Base-by-base conservation (phyloP, 176 grass and related monocot genomes). In the Zea luxurians region DNA sequence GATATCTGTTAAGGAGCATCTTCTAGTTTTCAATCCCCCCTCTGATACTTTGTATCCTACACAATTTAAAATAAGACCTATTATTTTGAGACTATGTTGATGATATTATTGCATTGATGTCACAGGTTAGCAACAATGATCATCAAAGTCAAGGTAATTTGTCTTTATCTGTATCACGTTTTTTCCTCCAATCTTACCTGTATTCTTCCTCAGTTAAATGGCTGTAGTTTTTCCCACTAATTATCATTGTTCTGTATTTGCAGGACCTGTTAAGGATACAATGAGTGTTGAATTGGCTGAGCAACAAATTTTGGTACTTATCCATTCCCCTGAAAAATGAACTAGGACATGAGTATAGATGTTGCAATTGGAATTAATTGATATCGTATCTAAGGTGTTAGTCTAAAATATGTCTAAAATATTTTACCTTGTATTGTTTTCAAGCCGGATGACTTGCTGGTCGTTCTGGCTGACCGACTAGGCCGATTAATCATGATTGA, bases 231-330 rank as follows among this genome's bases (percentile, higher is more conserved):
- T 77, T 86, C 13, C 17, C 16, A 57, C 21, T 61, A 37, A 8
- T 71, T 82, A 10, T 65, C 46, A 64, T 62, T 64, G 20, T 12
- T 5, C 63, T 87, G 34, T 75, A 50, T 73, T 93, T 87, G 59
- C 86, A 99, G 96, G 73, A 85, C 64, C 78, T 78, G 68, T 60
- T 46, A 93, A 93, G 64, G 90, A 99, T 61, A 70, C 80, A 61
- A 75, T 87, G 50, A 90, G 57, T 63, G 80, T 80, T 79, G 96
- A 83, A 86, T 81, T 85, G 44, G 86, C 96, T 44, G 96, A 99
- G 81, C 96, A 99, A 57, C 96, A 99, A 84, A 99, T 99, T 89
- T 84, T 99, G 87, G 96, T 99, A 94, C 83, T 76, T 66, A 68
- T 2, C 48, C n/a, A 48, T 38, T 37, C 37, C 16, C 61, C 49